Evolutionary conservation across 1,284 basidiomycete genomes (phyloP).

Genomic region (Phaffia rhodozyma): DNA sequence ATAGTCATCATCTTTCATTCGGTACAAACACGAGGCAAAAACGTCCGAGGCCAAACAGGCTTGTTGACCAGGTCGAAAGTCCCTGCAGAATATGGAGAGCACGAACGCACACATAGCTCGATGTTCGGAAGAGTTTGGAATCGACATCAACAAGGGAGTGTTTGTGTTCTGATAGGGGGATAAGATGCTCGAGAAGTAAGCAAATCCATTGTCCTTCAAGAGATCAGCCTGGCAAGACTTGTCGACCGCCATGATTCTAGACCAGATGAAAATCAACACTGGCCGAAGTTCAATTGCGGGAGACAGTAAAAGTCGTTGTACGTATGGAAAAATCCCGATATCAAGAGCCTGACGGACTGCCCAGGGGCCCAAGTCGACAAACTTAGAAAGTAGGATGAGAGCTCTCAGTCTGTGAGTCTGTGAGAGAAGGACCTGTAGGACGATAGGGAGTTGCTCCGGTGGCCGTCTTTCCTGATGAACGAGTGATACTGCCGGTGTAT

Average conservation of each 20-base stretch:
- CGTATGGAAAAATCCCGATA: conserved; percentile 99
- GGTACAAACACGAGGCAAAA: conserved; percentile 77
- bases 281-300: conserved; percentile 89
- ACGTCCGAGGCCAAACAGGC: conserved; percentile 76
- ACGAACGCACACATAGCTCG: conserved; percentile 99
- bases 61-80: conserved; percentile 72
- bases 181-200: conserved; percentile 75
- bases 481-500: conserved; percentile 2
- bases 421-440: conserved; percentile 89
- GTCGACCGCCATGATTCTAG: conserved; percentile 90
- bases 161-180: conserved; percentile 35
- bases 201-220: conserved; percentile 71
- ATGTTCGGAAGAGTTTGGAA: conserved; percentile 90
- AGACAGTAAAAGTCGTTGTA: conserved; percentile 88
- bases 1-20: conserved; percentile 76
- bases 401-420: conserved; percentile 93
- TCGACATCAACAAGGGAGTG: conserved; percentile 42
- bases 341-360: conserved; percentile 91
- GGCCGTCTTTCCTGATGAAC: conserved; percentile 48
- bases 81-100: conserved; percentile 79
- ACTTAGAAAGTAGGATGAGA: conserved; percentile 90
- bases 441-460: conserved; percentile 92
- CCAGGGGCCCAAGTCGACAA: conserved; percentile 96
- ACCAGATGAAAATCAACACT: conserved; percentile 99
- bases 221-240: conserved; percentile 84